Conservation (phyloP, 1,284 basidiomycete species). For the Calocybe gambosa region DNA sequence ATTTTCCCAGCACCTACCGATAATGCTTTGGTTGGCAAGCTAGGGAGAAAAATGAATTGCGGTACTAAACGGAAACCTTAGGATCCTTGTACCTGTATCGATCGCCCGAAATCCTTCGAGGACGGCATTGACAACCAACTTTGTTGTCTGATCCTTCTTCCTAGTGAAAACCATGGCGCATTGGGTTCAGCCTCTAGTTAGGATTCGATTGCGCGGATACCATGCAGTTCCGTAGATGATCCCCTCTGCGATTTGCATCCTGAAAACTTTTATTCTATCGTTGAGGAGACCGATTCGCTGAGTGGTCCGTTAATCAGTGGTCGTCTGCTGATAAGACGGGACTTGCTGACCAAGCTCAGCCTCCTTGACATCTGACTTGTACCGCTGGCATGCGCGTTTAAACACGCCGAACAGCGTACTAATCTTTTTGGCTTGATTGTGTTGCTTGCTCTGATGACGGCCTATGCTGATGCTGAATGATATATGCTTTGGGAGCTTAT, state of each 20-base stretch:
- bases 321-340: not conserved
- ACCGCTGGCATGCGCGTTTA: not conserved
- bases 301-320: conserved; percentile 5
- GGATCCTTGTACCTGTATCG: conserved; percentile 54
- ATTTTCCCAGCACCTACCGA: conserved; percentile 35
- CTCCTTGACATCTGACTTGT: not conserved
- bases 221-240: conserved; percentile 36
- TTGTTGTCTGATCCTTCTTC: conserved; percentile 69
- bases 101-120: conserved; percentile 72
- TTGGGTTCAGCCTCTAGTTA: conserved; percentile 4
- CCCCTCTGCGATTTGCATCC: conserved; percentile 15
- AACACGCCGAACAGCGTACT: not conserved
- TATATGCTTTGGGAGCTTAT: too few species aligned
- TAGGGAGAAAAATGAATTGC: conserved; percentile 17
- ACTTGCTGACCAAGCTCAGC: not conserved
- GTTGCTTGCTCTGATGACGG: too few species aligned
- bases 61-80: not conserved
- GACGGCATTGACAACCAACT: conserved; percentile 65
- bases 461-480: too few species aligned
- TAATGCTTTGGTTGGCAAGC: conserved; percentile 79
- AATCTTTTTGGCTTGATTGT: not conserved
- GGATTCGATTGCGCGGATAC: conserved; percentile 15
- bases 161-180: conserved; percentile 25
- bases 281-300: not conserved
- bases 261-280: not conserved